Percentiles rank a stretch among this genome's conserved stretches.
Conservation (phyloP, 1,139 yeast genomes). For the Kurtzmaniella natalensis region DNA sequence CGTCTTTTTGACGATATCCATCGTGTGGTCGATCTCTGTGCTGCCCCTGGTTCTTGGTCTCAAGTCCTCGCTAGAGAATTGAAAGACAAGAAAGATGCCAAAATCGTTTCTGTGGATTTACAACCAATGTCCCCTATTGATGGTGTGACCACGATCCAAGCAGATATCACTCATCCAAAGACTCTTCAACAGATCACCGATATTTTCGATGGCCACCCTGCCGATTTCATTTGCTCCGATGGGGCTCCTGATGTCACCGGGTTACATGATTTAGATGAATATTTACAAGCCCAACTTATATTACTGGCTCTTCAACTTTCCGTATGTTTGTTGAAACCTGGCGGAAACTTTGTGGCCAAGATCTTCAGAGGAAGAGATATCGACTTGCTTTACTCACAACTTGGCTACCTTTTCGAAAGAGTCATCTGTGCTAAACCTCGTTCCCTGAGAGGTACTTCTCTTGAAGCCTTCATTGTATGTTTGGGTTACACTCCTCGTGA, state of each 20-base stretch:
- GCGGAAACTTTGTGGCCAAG: conserved; percentile 93
- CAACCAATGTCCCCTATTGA: conserved; percentile 97
- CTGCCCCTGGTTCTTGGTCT: conserved; percentile 99
- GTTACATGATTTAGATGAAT: conserved; percentile 91
- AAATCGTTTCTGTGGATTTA: conserved; percentile 88
- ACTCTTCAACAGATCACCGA: conserved; percentile 73
- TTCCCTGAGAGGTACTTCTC: conserved; percentile 87
- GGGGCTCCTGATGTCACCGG: conserved; percentile 99
- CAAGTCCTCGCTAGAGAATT: conserved; percentile 83
- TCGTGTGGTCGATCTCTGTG: conserved; percentile 93
- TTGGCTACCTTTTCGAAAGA: conserved; percentile 75
- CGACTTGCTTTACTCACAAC: conserved; percentile 83
- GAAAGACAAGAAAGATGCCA: conserved; percentile 49
- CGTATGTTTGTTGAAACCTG: conserved; percentile 79
- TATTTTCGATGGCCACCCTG: conserved; percentile 84
- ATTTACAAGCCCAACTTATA: conserved; percentile 90
- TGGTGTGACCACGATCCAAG: conserved; percentile 85
- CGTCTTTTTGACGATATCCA: conserved; percentile 68
- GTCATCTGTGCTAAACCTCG: conserved; percentile 96
- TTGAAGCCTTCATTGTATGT: conserved; percentile 93
- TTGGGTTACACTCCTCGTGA: conserved; percentile 76
- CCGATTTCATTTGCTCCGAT: conserved; percentile 93
- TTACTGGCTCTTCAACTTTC: conserved; percentile 88
- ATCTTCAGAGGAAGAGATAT: conserved; percentile 95
- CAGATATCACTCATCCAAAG: conserved; percentile 94